Evolutionary conservation across 2,329 filamentous ascomycete genomes (phyloP), one percentile per base, ranked within the genome.

Genomic region (Ascochyta koolunga): DNA sequence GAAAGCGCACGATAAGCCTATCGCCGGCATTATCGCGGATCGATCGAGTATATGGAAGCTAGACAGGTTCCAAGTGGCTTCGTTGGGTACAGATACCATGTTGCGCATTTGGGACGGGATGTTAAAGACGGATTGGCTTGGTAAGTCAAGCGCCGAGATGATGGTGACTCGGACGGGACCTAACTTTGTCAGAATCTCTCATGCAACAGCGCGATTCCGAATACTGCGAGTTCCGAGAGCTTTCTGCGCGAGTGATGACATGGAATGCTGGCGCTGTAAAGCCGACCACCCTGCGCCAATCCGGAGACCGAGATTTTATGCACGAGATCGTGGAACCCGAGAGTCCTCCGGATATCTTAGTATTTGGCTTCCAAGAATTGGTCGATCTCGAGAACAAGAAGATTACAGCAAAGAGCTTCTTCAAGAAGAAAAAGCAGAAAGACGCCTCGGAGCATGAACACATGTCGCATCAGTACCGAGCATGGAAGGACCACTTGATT

Each of bases 241-340:
- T 98, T 52, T 88, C 86, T 42, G 87, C 90, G 11, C 80, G 91
- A 32, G 85, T 96, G 22, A 83, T 98, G 79, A 97, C 93, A 0
- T 99, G 95, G 95, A 99, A 99, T 72, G 93, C 93, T 1, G 95
- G 95, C 1, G 95, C 95, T n/a, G 89, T 89, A 15, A 96, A 95
- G n/a, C 95, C 95, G 0, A 87, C 86, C 54, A 90, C 88, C 67
- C 79, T 98, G 29, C 84, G 89, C 49, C 86, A 90, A 59, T 85
- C 86, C 1, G 82, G 85, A 47, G 91, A 96, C 66, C 84, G 85
- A 10, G 81, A 82, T 37, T 98, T 98, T 73, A 89, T 98, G 68
- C 86, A 87, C 60, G 86, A 93, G 52, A 82, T 96, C 15, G 80
- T 99, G 22, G 84, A 88, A 60, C 85, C 84, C n/a, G 87, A 89